Evolutionary conservation across 208 protist genomes (phyloP), one percentile per base, ranked within the genome.

Genomic region (Crithidia acanthocephali): DNA sequence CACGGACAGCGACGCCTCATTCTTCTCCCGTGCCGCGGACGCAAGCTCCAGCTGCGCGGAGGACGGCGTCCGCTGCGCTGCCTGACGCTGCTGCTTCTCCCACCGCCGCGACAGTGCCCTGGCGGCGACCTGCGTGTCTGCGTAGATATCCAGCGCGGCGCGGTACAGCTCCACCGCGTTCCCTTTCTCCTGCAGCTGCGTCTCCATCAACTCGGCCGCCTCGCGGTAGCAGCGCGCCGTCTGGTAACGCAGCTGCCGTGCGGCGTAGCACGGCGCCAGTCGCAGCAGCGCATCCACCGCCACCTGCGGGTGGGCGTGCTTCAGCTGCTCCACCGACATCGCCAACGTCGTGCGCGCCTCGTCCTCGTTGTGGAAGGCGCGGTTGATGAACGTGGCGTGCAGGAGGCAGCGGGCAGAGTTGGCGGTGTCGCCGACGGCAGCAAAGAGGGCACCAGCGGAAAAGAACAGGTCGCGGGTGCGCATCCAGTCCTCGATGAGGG

Each of bases 151-250:
- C n/a, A 92, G 66, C 15, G 89, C 86, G 10, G 52, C 71, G 16
- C 57, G 80, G 72, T 90, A 92, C 55, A 75, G 47, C 40, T 78
- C 70, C 55, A 94, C 80, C 20, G 89, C 89, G 25, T 53, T 47
- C 23, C 40, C 72, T 15, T 73, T 75, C 7, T 86, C 74, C 1
- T 62, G 69, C 44, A 94, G 57, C 33, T 72, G 30, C 32, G 59
- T 68, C 35, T 95, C 90, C 23, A 86, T 48, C 6, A 95, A 30
- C 47, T 85, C 73, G 0, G 85, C 90, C 16, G 83, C 77, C 8
- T 93, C 85, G 47, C 82, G 87, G 33, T 76, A 70, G 65, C 90
- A 95, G n/a, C 83, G 81, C 0, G 90, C 90, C 0, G 90, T 77
- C 69, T 95, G 90, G 51, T 84, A 81, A 22, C 53, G 67, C 45